Percentiles rank a stretch among this genome's conserved stretches.
Evolutionary conservation across 1,284 basidiomycete genomes (phyloP).

Genomic region (Ceratobasidium sp.): DNA sequence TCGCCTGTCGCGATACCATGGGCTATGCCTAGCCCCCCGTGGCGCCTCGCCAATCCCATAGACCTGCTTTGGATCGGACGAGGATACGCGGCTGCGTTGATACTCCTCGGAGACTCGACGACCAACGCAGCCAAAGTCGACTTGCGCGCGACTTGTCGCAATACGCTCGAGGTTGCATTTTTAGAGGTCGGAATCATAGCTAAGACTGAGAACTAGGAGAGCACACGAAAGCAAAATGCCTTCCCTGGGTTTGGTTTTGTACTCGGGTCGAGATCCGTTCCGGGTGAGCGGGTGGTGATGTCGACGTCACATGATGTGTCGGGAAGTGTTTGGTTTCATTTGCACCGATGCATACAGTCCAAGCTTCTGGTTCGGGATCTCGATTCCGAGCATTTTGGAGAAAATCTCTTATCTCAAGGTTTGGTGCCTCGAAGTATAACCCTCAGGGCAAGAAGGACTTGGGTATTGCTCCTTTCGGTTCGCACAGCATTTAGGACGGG

Average conservation of each 20-base stretch:
- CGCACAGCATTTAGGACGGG: neutral
- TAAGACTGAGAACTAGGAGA: neutral
- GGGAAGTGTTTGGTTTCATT: constrained; percentile 21
- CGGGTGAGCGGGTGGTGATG: constrained; percentile 24
- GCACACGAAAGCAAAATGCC: neutral
- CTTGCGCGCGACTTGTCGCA: constrained; percentile 24
- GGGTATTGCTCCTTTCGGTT: neutral
- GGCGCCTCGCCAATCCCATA: neutral
- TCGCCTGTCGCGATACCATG: constrained; percentile 23
- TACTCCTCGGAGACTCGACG: constrained; percentile 8
- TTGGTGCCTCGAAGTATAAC: neutral
- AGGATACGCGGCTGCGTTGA: neutral
- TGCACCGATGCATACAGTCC: neutral
- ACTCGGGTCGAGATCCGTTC: constrained; percentile 39
- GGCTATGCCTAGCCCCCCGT: neutral
- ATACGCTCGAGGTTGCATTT: constrained; percentile 28
- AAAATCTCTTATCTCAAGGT: neutral
- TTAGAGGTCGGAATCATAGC: constrained; percentile 39
- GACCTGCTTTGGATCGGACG: neutral
- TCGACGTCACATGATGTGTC: constrained; percentile 21
- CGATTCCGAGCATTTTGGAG: neutral
- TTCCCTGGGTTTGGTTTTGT: constrained; percentile 29
- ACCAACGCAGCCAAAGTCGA: constrained; percentile 12
- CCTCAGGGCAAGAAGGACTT: neutral
- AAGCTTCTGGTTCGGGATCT: neutral